Base-by-base conservation (phyloP, 2,329 filamentous ascomycete species). In the Ramularia endophylla region DNA sequence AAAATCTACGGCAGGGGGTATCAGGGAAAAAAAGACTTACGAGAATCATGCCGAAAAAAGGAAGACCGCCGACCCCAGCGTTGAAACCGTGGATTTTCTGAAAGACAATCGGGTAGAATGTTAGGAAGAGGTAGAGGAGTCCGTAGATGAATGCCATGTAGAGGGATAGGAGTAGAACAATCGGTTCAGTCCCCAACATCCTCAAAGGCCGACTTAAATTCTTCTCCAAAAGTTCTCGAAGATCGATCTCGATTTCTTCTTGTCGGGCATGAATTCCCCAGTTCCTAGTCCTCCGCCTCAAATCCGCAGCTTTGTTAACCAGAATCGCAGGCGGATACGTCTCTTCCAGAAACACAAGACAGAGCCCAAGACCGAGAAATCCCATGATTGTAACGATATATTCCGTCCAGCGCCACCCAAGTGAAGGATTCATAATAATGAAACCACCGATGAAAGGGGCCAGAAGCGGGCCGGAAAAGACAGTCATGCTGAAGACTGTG, bases 71-170 rank as follows among this genome's bases (percentile, higher is more conserved):
- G 13, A 85, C 65, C 42, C 88, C 88, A 1, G 73, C 56, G 25
- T 67, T 77, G 68, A 90, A 83, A 51, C 76, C 73, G 62, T 94
- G 83, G 4, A 88, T 72, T 2, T 65, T 61, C 47, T 82, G 71
- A 66, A 92, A 94, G 35, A 94, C 83, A 32, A 92, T 76, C 0
- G 85, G 82, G 54, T 94, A 94, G 1, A 87, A 85, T 0, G 86
- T 89, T 38, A 95, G 72, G 69, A 92, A 92, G 18, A 90, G 80
- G 58, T 92, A 94, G 1, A 94, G 76, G 1, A 92, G 71, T 5
- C 60, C 57, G 38, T 61, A 62, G 65, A 62, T 48, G 44, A 59
- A 61, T 2, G 52, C 50, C 48, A 58, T 58, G 53, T 72, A 72
- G 41, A 71, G 63, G 15, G 66, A 66, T 30, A 72, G 57, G 2